Conservation (phyloP, 1,284 basidiomycete species). For the Kwoniella shivajii region DNA sequence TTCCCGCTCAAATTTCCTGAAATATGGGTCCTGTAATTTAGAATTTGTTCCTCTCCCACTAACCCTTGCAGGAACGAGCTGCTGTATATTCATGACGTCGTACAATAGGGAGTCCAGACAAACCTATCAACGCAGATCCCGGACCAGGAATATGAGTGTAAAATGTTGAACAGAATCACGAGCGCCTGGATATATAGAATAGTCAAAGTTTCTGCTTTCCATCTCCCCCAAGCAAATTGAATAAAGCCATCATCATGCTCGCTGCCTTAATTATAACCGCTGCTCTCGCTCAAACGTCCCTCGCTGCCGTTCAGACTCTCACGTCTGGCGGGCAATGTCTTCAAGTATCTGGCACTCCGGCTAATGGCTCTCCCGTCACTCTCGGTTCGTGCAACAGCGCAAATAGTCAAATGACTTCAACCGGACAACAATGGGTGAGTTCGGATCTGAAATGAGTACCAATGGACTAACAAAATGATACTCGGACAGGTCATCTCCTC, state of each 20-base stretch:
- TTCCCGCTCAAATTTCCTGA: no score
- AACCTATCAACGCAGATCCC: no score
- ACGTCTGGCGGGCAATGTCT: slow-evolving; percentile 21
- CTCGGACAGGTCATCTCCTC: slow-evolving; percentile 10
- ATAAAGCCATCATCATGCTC: slow-evolving; percentile 3
- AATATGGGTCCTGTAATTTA: no score
- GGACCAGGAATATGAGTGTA: no score
- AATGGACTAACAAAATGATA: background rate
- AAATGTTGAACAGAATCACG: no score
- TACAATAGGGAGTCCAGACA: no score
- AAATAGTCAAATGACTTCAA: slow-evolving; percentile 17
- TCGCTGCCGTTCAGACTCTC: slow-evolving; percentile 20
- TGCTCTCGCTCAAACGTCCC: slow-evolving; percentile 14
- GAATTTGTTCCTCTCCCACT: no score
- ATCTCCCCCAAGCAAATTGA: no score
- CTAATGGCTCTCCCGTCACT: slow-evolving; percentile 14
- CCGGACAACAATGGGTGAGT: slow-evolving; percentile 28
- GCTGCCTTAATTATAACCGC: slow-evolving; percentile 3
- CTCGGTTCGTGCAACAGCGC: slow-evolving; percentile 19
- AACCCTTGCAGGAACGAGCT: no score
- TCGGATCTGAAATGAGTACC: background rate
- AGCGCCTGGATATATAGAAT: no score
- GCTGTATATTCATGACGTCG: no score
- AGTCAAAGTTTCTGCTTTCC: no score
- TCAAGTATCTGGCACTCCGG: slow-evolving; percentile 11